phyloP scores from a whole-genome alignment of 495 filamentous ascomycete genomes.

The Aspergillus cavernicola region DNA sequence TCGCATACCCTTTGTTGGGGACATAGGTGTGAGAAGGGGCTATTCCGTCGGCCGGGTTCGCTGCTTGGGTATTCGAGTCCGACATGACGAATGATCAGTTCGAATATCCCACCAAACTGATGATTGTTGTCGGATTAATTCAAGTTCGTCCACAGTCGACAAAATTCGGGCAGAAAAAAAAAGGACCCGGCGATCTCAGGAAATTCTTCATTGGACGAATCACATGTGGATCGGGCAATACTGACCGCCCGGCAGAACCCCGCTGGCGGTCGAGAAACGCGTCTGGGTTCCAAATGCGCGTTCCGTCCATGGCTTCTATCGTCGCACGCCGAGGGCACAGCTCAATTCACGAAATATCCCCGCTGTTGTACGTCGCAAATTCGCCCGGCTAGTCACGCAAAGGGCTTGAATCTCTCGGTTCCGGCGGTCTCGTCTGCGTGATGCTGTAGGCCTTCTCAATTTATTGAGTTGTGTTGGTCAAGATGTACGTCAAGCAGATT shows the following conservation, averaged over 20 bases:
- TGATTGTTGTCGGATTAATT: constrained; percentile 1
- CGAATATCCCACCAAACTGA: background rate
- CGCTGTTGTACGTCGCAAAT: background rate
- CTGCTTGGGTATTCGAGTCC: constrained; percentile 17
- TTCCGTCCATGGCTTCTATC: constrained; percentile 2
- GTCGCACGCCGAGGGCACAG: constrained; percentile 15
- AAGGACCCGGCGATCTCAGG: constrained; percentile 12
- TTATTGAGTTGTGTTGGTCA: constrained; percentile 38
- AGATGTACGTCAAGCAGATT: constrained; percentile 99
- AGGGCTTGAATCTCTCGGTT: constrained; percentile 9
- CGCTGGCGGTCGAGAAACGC: constrained; percentile 33
- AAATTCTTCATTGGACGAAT: constrained; percentile 29
- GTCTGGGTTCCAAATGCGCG: constrained; percentile 10
- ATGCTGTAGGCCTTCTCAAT: constrained; percentile 31
- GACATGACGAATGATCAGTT: constrained; percentile 21
- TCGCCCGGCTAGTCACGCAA: background rate
- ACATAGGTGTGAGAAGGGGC: constrained; percentile 51
- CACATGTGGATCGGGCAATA: constrained; percentile 27
- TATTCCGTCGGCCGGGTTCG: constrained; percentile 43
- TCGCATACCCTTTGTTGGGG: constrained; percentile 52
- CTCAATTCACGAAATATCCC: background rate
- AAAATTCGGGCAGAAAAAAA: constrained; percentile 22
- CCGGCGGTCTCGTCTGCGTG: constrained; percentile 30
- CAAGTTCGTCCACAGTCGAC: background rate
- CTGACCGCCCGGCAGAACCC: constrained; percentile 44